Base-by-base conservation (phyloP, 352 stramenopile species). In the Pythium periplocum region DNA sequence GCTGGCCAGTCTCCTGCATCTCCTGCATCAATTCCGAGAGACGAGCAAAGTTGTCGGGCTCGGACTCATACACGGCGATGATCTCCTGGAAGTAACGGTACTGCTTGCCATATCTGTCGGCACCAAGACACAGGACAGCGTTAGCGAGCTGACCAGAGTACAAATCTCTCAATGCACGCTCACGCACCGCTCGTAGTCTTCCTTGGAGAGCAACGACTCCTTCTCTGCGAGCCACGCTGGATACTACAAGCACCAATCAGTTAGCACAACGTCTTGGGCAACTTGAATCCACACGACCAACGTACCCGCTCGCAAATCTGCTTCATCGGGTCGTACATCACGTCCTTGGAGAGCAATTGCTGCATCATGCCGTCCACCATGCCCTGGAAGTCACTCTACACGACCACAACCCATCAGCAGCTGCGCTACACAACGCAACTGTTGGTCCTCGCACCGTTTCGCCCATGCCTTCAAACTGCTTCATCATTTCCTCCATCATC, bases 311-410 rank as follows among this genome's bases (percentile, higher is more conserved):
- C 95, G 68, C 84, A 96, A 56, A 96, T 93, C 63, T 95, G 82
- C 74, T 96, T 96, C 74, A 99, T 98, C 8, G 97, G 97, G 61
- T 98, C 93, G 76, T 99, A 99, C 96, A 99, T 99, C 48, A 99
- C 74, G 57, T 99, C 97, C 61, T 98, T 98, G 42, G 87, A 94
- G 55, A 99, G 69, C 45, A 99, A 55, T 61, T 99, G 96, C 68
- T 98, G 78, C 96, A 99, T 98, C 85, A 99, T 98, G 34, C 93
- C 91, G 61, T 99, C 96, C 3, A 99, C 86, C 30, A 99, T 60
- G 11, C 91, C 84, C 42, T 98, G 82, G 56, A 97, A 91, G 67
- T 96, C 82, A 57, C 68, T 86, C 81, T 93, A 42, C 9, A 49
- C 31, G 8, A 26, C 17, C 32, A 62, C 33, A n/a, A 37, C 36